Evolutionary conservation across 768 basidiomycete species (phyloP), one percentile per base, ranked within the genome.

Genomic region (Albatrellus ellisii): DNA sequence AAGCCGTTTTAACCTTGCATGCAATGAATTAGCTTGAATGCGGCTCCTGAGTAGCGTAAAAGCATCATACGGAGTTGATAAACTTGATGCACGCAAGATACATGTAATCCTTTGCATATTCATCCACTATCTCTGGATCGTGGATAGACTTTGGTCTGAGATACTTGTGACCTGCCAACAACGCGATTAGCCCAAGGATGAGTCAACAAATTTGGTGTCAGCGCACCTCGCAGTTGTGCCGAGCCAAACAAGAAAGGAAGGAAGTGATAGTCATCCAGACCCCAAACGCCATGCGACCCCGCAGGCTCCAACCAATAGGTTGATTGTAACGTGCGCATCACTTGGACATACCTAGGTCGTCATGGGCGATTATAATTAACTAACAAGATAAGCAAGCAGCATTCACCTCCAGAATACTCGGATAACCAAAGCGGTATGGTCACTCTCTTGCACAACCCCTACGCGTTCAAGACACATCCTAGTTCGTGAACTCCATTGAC

Each of bases 221-320:
- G 42, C 44, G 20, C 42, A 70, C 78, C 77, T 56, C 70, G 61
- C 37, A 92, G 59, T 53, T 94, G 90, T 1, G 85, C 79, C 2
- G 83, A 75, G 2, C 89, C 89, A 52, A 82, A 91, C 32, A 91
- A 56, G 65, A 91, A 97, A 0, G 85, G 92, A 12, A 92, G 68
- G 62, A 95, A 99, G 53, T 95, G 91, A 54, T 97, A 99, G 53
- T 97, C 91, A 52, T 95, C 91, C 42, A 98, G 63, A 1, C 94
- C 94, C 86, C 92, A 98, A 0, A 97, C 94, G 0, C 94, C 94
- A 56, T 98, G 94, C 1, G 95, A 98, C n/a, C 94, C 92, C 6
- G 94, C 94, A 3, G 94, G 92, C 58, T 99, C 94, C 0, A 97
- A 74, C 90, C 92, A 97, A 57, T 99, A 99, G 2, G 81, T 77